Conservation (phyloP, 108 stramenopile genomes). For the Parmales sp. region DNA sequence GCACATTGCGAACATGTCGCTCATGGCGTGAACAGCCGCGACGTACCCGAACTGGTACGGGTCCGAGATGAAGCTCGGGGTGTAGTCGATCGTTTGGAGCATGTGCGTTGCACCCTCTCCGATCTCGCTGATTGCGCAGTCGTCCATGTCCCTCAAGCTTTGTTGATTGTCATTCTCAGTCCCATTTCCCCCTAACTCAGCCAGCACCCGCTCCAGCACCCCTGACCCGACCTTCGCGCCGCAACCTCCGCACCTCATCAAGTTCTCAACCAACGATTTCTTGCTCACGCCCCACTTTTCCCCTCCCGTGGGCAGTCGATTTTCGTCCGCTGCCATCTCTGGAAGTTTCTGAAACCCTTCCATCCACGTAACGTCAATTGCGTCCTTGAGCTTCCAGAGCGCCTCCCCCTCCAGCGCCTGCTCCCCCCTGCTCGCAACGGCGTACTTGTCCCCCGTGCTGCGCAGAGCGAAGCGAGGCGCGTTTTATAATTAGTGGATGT, state of each 20-base stretch:
- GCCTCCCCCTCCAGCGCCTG: slow-evolving; percentile 36
- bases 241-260: slow-evolving; percentile 57
- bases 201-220: slow-evolving; percentile 25
- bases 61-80: slow-evolving; percentile 42
- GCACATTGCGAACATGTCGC: slow-evolving; percentile 54
- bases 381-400: slow-evolving; percentile 59
- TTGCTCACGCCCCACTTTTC: slow-evolving; percentile 14
- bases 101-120: background rate
- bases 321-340: slow-evolving; percentile 14
- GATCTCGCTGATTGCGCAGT: slow-evolving; percentile 26
- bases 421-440: slow-evolving; percentile 41
- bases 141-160: slow-evolving; percentile 21
- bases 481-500: slow-evolving; percentile 18
- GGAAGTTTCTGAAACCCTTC: slow-evolving; percentile 37
- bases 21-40: slow-evolving; percentile 52
- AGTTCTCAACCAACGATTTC: slow-evolving; percentile 16
- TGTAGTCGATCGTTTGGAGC: slow-evolving; percentile 55
- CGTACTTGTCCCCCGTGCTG: slow-evolving; percentile 49
- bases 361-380: slow-evolving; percentile 64
- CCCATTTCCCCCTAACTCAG: background rate
- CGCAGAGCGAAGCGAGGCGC: slow-evolving; percentile 44
- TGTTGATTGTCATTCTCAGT: background rate
- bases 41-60: slow-evolving; percentile 51
- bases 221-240: slow-evolving; percentile 45
- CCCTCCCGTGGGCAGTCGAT: background rate